Base-by-base conservation (phyloP, 129 eudicot genomes). In the Mikania micrantha region DNA sequence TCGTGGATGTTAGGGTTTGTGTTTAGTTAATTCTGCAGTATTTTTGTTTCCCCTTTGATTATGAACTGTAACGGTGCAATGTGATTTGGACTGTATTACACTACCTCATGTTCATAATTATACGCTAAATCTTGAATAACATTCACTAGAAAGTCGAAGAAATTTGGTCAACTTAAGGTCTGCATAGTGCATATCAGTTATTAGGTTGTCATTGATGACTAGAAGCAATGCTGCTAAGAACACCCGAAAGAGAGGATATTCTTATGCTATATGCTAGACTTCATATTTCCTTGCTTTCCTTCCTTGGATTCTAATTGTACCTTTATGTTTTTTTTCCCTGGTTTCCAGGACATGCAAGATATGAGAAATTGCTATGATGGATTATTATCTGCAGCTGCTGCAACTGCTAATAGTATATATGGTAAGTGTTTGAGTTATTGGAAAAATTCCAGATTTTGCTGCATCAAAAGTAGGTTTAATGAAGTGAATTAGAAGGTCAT, bases 311-410 rank as follows among this genome's bases (percentile, higher is more conserved):
- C 63, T 68, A 24, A 52, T 68, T 68, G 10, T 34, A 39, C 4
- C 11, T 29, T 53, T 53, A 22, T 38, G 54, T 28, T 42, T 65
- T 15, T 11, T 22, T 31, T 49, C 28, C n/a, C n/a, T n/a, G 5
- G 40, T 66, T 85, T 78, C 69, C 80, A 93, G 99, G 95, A 89
- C 79, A 89, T 93, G 88, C 85, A 86, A 70, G 95, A 88, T 69
- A 93, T 89, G 95, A 81, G 92, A 74, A 73, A 81, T 58, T 88
- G 86, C 82, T 89, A 87, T 59, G 99, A 93, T 45, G 76, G 95
- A 64, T 86, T 93, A 60, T 84, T 93, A 42, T 81, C 92, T 40
- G 96, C 96, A 10, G 96, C 99, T 52, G 99, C 96, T 9, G 96
- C 95, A 32, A 83, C 96, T 4, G 83, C 96, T 11, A 93, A 93